Percentiles rank a stretch among this genome's conserved stretches.
Evolutionary conservation across 140 eudicot genomes (phyloP).

Genomic region (Senecio squalidus): DNA sequence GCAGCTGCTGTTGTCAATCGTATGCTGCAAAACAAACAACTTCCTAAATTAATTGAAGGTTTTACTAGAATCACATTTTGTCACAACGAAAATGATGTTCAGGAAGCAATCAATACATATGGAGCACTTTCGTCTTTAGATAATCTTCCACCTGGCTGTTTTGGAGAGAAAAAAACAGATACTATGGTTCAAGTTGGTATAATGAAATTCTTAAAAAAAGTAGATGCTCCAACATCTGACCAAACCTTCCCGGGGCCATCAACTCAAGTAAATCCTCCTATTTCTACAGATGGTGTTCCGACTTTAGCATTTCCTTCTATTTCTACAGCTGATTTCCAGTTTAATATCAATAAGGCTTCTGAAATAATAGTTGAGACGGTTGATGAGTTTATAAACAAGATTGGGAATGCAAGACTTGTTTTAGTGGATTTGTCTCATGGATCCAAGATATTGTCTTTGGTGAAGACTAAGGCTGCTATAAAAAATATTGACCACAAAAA

Average conservation of each 20-base stretch:
- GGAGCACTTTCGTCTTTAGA: constrained; percentile 48
- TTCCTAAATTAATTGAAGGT: constrained; percentile 83
- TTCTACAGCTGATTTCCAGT: constrained; percentile 91
- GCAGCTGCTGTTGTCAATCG: constrained; percentile 96
- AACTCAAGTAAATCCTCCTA: constrained; percentile 16
- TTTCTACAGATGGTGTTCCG: constrained; percentile 29
- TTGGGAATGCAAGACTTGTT: constrained; percentile 67
- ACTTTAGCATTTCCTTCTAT: constrained; percentile 93
- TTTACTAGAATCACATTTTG: constrained; percentile 72
- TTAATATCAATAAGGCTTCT: constrained; percentile 73
- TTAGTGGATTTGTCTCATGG: constrained; percentile 72
- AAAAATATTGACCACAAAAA: constrained; percentile 60
- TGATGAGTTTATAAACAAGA: constrained; percentile 38
- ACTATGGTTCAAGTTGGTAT: constrained; percentile 79
- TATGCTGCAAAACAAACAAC: constrained; percentile 86
- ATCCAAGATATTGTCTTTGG: constrained; percentile 85
- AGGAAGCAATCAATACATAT: constrained; percentile 55
- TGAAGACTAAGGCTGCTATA: constrained; percentile 60
- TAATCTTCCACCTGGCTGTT: constrained; percentile 71
- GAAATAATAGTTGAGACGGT: constrained; percentile 82
- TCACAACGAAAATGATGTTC: constrained; percentile 72
- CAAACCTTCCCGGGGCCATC: constrained; percentile 25
- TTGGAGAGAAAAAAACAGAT: constrained; percentile 66
- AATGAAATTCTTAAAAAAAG: constrained; percentile 79
- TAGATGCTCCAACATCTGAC: constrained; percentile 51